phyloP scores from a whole-genome alignment of 176 grass and related monocot species.

The Panicum miliaceum region DNA sequence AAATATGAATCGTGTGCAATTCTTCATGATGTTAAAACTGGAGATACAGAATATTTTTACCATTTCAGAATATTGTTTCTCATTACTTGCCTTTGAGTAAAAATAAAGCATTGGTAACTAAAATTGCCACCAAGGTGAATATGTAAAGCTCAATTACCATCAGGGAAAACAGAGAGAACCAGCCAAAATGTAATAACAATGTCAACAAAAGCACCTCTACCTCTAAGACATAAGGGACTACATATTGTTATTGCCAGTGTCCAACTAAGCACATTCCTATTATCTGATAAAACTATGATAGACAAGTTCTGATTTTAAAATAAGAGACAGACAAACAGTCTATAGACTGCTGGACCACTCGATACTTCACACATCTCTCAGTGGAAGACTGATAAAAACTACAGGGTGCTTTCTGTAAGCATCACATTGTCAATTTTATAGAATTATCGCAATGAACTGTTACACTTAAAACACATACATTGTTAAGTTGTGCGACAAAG shows the following conservation, averaged over 20 bases:
- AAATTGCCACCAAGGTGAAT: neutral
- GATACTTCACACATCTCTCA: neutral
- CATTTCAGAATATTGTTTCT: neutral
- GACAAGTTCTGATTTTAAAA: neutral
- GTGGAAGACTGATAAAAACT: neutral
- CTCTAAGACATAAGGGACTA: neutral
- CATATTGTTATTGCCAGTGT: conserved; percentile 9
- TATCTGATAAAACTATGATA: neutral
- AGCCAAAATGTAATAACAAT: neutral
- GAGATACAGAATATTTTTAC: neutral
- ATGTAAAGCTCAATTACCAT: conserved; percentile 3
- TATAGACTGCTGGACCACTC: neutral
- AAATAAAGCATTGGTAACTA: conserved; percentile 26
- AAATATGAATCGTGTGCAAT: neutral
- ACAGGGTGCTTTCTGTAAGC: neutral
- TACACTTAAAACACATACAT: neutral
- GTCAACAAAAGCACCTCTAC: neutral
- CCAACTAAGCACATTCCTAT: conserved; percentile 11
- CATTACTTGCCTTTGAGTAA: neutral
- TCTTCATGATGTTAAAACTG: conserved; percentile 29
- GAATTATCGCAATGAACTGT: neutral
- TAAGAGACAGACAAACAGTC: neutral
- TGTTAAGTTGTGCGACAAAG: neutral
- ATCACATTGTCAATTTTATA: neutral
- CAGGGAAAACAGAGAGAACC: neutral